Conservation (phyloP, 352 stramenopile genomes). For the Thraustochytrium striatum region DNA sequence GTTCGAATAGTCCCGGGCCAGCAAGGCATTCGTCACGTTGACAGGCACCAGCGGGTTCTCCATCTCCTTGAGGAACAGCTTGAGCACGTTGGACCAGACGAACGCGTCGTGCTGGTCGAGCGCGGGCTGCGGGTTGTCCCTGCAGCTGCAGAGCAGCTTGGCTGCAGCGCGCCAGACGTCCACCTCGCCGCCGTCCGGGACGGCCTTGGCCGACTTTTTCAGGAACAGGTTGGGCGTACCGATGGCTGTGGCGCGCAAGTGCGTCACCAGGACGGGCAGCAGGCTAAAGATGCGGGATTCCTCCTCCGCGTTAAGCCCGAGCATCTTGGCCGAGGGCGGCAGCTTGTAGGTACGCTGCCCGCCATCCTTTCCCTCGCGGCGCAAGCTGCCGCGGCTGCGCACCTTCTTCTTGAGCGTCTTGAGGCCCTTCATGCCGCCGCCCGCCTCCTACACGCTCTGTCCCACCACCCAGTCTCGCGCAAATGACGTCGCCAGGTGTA, state of each 20-base stretch:
- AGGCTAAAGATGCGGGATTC: neutral
- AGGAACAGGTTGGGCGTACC: constrained; percentile 23
- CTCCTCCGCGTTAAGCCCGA: constrained; percentile 32
- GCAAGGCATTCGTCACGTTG: neutral
- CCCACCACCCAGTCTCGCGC: no score
- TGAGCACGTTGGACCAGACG: constrained; percentile 34
- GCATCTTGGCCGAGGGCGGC: neutral
- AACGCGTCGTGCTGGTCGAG: neutral
- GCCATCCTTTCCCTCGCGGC: neutral
- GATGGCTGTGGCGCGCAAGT: neutral
- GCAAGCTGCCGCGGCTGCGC: neutral
- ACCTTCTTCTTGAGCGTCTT: constrained; percentile 10
- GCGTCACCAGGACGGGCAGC: neutral
- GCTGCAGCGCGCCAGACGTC: neutral
- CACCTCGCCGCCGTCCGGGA: neutral
- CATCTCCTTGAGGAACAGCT: constrained; percentile 42
- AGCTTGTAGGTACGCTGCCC: neutral
- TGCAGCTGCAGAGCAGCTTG: neutral
- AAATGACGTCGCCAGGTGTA: no score
- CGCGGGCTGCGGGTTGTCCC: neutral
- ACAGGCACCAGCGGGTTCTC: neutral
- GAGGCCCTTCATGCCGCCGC: no score
- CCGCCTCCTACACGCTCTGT: no score
- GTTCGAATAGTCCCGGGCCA: neutral
- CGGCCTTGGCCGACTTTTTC: neutral